A percentile compares a stretch with the other conserved stretches of the same genome.
Conservation (phyloP, 768 basidiomycete species). For the Cyathus striatus region DNA sequence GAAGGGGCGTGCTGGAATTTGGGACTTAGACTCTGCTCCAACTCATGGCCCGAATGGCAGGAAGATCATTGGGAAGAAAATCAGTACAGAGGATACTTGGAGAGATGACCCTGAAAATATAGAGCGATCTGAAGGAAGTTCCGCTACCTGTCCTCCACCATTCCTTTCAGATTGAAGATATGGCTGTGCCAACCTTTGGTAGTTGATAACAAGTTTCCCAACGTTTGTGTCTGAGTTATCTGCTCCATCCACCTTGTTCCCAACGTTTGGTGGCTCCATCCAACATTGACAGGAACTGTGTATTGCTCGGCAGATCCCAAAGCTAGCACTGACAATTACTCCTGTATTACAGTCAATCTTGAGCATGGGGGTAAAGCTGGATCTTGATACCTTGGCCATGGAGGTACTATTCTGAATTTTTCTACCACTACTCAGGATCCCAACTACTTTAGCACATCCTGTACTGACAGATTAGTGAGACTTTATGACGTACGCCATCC, state of each 20-base stretch:
- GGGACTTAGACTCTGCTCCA: slow-evolving; percentile 26
- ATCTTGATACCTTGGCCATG: slow-evolving; percentile 31
- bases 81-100: slow-evolving; percentile 9
- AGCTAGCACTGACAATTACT: slow-evolving; percentile 5
- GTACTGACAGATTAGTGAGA: slow-evolving; percentile 30
- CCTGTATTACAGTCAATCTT: slow-evolving; percentile 23
- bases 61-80: slow-evolving; percentile 13
- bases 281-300: slow-evolving; percentile 15
- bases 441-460: slow-evolving; percentile 28
- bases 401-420: slow-evolving; percentile 22
- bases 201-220: no score
- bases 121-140: slow-evolving; percentile 20
- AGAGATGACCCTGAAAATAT: slow-evolving; percentile 18
- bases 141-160: slow-evolving; percentile 18
- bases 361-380: slow-evolving; percentile 25
- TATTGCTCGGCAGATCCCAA: slow-evolving; percentile 11
- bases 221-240: no score
- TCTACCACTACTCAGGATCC: slow-evolving; percentile 28
- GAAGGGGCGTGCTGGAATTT: slow-evolving; percentile 23
- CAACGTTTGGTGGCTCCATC: no score
- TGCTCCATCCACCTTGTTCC: no score
- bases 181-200: no score
- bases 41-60: slow-evolving; percentile 22
- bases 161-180: slow-evolving; percentile 11
- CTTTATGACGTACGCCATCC: slow-evolving; percentile 31